Evolutionary conservation across 345 rosid species (phyloP).

Genomic region (Syzygium oleosum): DNA sequence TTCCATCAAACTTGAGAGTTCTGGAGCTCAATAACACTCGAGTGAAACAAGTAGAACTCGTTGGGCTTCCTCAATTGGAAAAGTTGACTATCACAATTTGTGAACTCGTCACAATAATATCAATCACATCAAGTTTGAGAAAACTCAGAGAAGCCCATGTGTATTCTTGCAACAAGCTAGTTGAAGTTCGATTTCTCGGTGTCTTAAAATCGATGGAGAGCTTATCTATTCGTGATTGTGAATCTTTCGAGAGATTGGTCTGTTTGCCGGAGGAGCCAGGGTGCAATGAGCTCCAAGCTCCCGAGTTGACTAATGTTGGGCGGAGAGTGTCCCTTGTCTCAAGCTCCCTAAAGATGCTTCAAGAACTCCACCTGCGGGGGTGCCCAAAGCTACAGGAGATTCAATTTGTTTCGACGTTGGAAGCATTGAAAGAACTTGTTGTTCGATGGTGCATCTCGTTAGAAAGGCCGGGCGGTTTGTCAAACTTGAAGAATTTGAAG

Average conservation of each 20-base stretch:
- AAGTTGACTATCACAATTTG: accelerated
- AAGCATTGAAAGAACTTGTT: background rate
- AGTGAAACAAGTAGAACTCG: background rate
- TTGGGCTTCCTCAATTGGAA: background rate
- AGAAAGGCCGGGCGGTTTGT: too few relatives aligned
- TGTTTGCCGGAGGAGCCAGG: too few relatives aligned
- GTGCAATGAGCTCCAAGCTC: too few relatives aligned
- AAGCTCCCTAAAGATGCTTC: background rate
- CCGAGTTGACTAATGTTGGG: background rate
- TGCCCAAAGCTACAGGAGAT: background rate
- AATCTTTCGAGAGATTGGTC: too few relatives aligned
- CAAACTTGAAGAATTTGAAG: background rate
- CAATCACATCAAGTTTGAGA: background rate
- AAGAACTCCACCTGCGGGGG: accelerated
- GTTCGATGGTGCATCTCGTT: too few relatives aligned
- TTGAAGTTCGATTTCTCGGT: background rate
- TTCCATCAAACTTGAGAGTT: background rate
- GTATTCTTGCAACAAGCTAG: accelerated
- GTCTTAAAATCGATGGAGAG: background rate
- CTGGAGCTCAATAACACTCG: accelerated
- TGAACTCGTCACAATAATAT: background rate
- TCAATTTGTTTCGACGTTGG: background rate
- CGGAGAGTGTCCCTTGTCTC: background rate
- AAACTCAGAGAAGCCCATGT: accelerated
- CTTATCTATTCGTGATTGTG: accelerated